Percentiles rank a stretch among this genome's conserved stretches.
phyloP scores from a whole-genome alignment of 768 basidiomycete genomes.

The Pleurotus tuber-regium region DNA sequence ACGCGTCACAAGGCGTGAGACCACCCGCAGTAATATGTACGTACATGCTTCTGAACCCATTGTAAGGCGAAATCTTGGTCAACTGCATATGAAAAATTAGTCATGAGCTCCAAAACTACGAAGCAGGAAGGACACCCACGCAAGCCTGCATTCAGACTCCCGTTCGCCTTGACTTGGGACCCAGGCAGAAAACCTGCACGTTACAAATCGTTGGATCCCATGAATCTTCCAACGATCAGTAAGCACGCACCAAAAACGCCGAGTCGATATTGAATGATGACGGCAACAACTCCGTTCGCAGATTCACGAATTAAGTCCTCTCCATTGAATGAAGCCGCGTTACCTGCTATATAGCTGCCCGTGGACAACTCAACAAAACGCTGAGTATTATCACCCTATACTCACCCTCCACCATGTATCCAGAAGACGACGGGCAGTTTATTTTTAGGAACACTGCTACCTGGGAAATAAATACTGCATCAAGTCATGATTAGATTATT shows the following conservation, averaged over 20 bases:
- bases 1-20: not conserved
- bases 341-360: conserved; percentile 6
- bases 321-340: conserved; percentile 6
- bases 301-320: conserved; percentile 10
- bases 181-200: conserved; percentile 45
- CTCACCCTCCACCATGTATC: conserved; percentile 13
- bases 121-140: conserved; percentile 27
- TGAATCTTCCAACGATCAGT: too few species aligned
- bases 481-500: not conserved
- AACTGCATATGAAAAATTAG: not conserved
- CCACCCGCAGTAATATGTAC: not conserved
- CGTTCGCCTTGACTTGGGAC: conserved; percentile 35
- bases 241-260: conserved; percentile 29
- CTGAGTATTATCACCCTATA: too few species aligned
- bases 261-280: conserved; percentile 41
- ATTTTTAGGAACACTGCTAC: conserved; percentile 20
- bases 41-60: conserved; percentile 7
- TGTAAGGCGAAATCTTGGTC: conserved; percentile 2
- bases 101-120: not conserved
- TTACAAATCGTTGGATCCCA: too few species aligned
- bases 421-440: conserved; percentile 18
- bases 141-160: conserved; percentile 46
- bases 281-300: conserved; percentile 27
- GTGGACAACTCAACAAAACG: not conserved
- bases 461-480: conserved; percentile 32